A percentile compares a stretch with the other conserved stretches of the same genome.
These are phyloP conservation scores for Dictyostelium intermedium DNA, from an alignment of 78 protist genomes.

Conservation along the genomic window DNA sequence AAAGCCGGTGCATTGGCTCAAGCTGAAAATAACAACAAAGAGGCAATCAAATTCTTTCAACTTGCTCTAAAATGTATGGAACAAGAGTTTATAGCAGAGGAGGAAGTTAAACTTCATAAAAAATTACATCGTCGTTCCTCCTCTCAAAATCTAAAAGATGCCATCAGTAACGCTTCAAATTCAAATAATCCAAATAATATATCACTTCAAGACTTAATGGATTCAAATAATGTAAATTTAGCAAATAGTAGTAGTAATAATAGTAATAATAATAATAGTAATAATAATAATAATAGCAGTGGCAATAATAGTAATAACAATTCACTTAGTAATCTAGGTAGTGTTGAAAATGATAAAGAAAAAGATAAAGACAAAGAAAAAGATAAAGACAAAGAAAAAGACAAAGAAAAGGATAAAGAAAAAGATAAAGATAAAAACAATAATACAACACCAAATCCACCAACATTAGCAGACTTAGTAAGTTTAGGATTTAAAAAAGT, in stretches of 20 bases:
- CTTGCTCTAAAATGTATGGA: slow-evolving; percentile 64
- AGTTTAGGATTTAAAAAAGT: not conserved
- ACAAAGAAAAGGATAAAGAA: not conserved
- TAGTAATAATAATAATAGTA: not conserved
- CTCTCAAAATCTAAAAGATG: slow-evolving; percentile 13
- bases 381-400: not conserved
- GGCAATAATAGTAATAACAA: not conserved
- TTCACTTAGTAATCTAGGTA: not conserved
- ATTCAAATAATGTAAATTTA: not conserved
- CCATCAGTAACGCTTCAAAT: not conserved
- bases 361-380: not conserved
- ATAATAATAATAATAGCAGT: not conserved
- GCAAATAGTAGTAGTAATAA: not conserved
- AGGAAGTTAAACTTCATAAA: not conserved
- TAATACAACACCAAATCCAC: not conserved
- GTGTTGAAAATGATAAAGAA: not conserved
- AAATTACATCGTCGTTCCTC: slow-evolving; percentile 22
- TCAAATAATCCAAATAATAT: not conserved
- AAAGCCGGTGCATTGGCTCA: slow-evolving; percentile 64
- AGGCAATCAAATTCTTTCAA: slow-evolving; percentile 65
- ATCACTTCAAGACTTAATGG: not conserved
- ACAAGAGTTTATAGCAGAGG: not conserved
- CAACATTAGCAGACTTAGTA: not conserved
- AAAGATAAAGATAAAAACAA: not conserved
- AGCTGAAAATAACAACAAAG: slow-evolving; percentile 61